A percentile compares a stretch with the other conserved stretches of the same genome.
Evolutionary conservation across 2,329 filamentous ascomycete genomes (phyloP).

Genomic region (Aspergillus sp.): DNA sequence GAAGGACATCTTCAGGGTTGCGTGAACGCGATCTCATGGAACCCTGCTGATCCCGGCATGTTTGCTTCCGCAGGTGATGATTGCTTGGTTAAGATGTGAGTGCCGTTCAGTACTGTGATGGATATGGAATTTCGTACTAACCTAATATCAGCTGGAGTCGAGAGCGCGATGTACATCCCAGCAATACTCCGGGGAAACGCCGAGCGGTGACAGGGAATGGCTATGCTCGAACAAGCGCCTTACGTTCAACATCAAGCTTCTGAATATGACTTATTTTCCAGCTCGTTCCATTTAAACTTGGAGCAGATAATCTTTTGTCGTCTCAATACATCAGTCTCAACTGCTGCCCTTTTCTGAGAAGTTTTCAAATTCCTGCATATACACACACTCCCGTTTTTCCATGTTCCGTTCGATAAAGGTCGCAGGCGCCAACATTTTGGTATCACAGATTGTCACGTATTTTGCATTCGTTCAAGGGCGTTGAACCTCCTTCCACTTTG

Average conservation of each 20-base stretch:
- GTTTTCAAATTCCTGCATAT: slow-evolving; percentile 19
- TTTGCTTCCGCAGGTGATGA: slow-evolving; percentile 94
- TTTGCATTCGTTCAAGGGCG: slow-evolving; percentile 12
- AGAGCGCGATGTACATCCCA: slow-evolving; percentile 31
- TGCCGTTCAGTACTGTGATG: neutral
- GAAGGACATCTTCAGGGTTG: slow-evolving; percentile 71
- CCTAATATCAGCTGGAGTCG: slow-evolving; percentile 33
- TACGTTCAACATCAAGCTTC: slow-evolving; percentile 40
- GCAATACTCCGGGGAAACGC: slow-evolving; percentile 25
- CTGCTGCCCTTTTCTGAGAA: neutral
- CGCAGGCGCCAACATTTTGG: slow-evolving; percentile 25
- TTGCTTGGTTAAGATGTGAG: slow-evolving; percentile 79
- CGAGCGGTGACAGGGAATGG: slow-evolving; percentile 33
- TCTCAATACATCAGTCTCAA: neutral
- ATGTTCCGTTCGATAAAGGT: slow-evolving; percentile 25
- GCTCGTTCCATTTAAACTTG: neutral
- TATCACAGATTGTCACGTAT: slow-evolving; percentile 20
- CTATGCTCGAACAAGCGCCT: slow-evolving; percentile 41
- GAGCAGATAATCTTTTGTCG: neutral
- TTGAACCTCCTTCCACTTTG: slow-evolving; percentile 11
- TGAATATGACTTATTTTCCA: slow-evolving; percentile 14
- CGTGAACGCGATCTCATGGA: slow-evolving; percentile 89
- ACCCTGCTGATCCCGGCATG: slow-evolving; percentile 76
- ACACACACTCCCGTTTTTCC: slow-evolving; percentile 15
- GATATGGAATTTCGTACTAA: slow-evolving; percentile 4